Conservation (phyloP, 2,329 filamentous ascomycete species). For the Nectriaceae sp. region DNA sequence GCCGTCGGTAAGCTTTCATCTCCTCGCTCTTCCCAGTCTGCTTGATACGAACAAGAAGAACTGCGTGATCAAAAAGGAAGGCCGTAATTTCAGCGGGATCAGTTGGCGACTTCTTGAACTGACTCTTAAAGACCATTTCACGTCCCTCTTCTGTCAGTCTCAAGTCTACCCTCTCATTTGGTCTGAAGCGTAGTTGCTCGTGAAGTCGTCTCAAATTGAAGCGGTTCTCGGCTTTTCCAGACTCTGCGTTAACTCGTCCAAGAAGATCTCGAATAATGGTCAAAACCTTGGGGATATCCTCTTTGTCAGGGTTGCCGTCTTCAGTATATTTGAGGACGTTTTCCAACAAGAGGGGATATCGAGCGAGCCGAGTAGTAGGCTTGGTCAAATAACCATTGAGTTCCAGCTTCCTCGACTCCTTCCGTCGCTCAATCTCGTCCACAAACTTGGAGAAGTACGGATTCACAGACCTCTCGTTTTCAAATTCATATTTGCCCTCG, state of each 20-base stretch:
- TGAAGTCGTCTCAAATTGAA: slow-evolving; percentile 94
- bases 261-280: slow-evolving; percentile 84
- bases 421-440: slow-evolving; percentile 92
- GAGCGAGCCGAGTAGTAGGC: slow-evolving; percentile 89
- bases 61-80: slow-evolving; percentile 94
- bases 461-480: slow-evolving; percentile 90
- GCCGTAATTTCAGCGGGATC: slow-evolving; percentile 89
- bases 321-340: slow-evolving; percentile 91
- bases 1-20: slow-evolving; percentile 89
- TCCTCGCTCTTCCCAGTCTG: slow-evolving; percentile 91
- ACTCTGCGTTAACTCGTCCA: slow-evolving; percentile 87
- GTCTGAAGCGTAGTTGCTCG: slow-evolving; percentile 86
- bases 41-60: slow-evolving; percentile 89
- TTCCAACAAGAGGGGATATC: slow-evolving; percentile 90
- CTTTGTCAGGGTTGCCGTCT: slow-evolving; percentile 84
- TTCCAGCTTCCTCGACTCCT: slow-evolving; percentile 95
- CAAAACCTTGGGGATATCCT: slow-evolving; percentile 89
- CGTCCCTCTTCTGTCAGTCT: slow-evolving; percentile 92
- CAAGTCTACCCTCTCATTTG: slow-evolving; percentile 88
- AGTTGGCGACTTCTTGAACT: slow-evolving; percentile 87
- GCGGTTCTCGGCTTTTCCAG: slow-evolving; percentile 94
- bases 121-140: slow-evolving; percentile 91
- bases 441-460: slow-evolving; percentile 86
- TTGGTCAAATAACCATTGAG: slow-evolving; percentile 98
- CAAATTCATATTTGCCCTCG: slow-evolving; percentile 96